Evolutionary conservation across 495 filamentous ascomycete species (phyloP).

Genomic region (Xylaria cubensis): DNA sequence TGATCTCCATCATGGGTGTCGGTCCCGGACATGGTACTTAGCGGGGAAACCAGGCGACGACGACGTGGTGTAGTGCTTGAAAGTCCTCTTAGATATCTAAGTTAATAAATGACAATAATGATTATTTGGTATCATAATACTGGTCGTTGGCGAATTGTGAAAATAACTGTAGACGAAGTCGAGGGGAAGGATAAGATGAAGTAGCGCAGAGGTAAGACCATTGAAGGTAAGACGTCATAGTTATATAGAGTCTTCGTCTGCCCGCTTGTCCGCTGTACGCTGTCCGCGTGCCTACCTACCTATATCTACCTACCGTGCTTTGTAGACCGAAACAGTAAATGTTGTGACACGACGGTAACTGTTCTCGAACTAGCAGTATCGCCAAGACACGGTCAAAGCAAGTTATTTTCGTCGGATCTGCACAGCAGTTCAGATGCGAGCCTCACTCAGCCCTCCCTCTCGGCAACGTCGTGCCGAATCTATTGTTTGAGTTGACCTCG

Average conservation of each 20-base stretch:
- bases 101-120: background rate
- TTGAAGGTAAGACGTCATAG: slow-evolving; percentile 11
- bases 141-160: background rate
- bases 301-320: no score
- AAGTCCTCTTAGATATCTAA: background rate
- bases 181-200: background rate
- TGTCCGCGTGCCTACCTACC: background rate
- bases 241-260: background rate
- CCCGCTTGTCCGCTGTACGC: no score
- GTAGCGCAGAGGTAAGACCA: background rate
- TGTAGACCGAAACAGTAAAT: background rate
- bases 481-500: background rate
- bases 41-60: background rate
- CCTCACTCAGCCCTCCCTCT: slow-evolving; percentile 10
- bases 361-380: slow-evolving; percentile 10
- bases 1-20: slow-evolving; percentile 22
- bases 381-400: background rate
- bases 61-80: background rate
- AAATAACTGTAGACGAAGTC: background rate
- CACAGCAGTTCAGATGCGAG: background rate
- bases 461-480: slow-evolving; percentile 22
- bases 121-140: background rate
- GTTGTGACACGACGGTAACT: slow-evolving; percentile 15
- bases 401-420: slow-evolving; percentile 15
- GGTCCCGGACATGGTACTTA: slow-evolving; percentile 20